Conservation (phyloP, 257 asterid species). For the Solanum virginianum region DNA sequence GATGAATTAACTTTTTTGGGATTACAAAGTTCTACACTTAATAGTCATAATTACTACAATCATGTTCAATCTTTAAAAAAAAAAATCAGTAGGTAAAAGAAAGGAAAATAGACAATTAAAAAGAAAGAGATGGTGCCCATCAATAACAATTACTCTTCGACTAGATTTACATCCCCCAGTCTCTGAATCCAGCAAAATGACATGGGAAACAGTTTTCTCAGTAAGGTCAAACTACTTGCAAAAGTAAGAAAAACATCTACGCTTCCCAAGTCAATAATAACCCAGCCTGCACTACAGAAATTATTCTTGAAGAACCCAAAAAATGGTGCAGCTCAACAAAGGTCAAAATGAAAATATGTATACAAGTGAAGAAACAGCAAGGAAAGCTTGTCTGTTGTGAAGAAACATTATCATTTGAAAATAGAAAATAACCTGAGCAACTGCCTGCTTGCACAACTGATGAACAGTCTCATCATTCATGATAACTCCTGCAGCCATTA, state of each 20-base stretch:
- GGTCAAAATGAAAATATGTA: background rate
- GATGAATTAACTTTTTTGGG: background rate
- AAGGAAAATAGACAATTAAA: background rate
- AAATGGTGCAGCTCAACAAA: background rate
- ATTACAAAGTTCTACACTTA: background rate
- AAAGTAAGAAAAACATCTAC: background rate
- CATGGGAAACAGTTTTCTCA: background rate
- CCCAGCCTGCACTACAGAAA: background rate
- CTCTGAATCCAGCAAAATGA: background rate
- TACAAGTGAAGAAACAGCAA: background rate
- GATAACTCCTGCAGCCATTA: conserved; percentile 71
- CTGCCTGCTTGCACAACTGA: conserved; percentile 94
- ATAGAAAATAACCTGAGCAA: conserved; percentile 57
- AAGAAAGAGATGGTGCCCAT: background rate
- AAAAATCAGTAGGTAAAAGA: background rate
- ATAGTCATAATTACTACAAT: background rate
- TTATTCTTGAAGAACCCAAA: background rate
- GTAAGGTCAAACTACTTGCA: background rate
- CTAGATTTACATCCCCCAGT: background rate
- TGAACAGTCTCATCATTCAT: conserved; percentile 94
- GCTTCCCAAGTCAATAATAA: background rate
- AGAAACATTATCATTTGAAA: background rate
- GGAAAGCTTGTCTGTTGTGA: background rate
- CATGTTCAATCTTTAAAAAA: background rate
- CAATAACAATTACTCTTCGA: background rate